Conservation (phyloP, 441 rosid genomes). For the Biscutella auriculata region DNA sequence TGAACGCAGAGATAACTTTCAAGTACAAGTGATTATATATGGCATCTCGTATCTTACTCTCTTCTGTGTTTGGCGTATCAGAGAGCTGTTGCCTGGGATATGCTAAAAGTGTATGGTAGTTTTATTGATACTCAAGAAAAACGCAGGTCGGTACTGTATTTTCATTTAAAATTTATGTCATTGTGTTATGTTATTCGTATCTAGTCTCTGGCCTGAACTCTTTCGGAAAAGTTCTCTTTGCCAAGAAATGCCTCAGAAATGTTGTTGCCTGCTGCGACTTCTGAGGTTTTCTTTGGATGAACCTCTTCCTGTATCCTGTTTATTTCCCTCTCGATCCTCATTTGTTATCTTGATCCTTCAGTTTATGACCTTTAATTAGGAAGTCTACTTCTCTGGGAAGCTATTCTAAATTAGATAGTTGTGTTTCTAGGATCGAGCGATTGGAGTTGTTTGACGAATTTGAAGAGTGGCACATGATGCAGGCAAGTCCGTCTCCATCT, state of each 20-base stretch:
- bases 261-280: background rate
- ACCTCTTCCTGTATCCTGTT: background rate
- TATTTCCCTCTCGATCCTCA: background rate
- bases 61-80: slow-evolving; percentile 24
- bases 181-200: background rate
- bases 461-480: slow-evolving; percentile 99
- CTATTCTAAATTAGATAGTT: slow-evolving; percentile 11
- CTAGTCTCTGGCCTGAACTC: slow-evolving; percentile 1
- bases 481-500: slow-evolving; percentile 46
- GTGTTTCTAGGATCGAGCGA: slow-evolving; percentile 65
- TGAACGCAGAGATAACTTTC: background rate
- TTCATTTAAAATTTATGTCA: background rate
- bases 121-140: slow-evolving; percentile 67
- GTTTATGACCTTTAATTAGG: slow-evolving; percentile 3
- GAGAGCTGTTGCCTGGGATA: slow-evolving; percentile 91
- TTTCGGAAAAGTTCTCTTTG: slow-evolving; percentile 9
- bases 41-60: slow-evolving; percentile 5
- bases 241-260: slow-evolving; percentile 13
- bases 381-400: slow-evolving; percentile 9
- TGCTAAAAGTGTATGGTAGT: slow-evolving; percentile 74
- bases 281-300: background rate
- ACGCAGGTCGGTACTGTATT: slow-evolving; percentile 47
- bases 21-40: background rate
- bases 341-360: background rate
- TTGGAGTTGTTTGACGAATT: slow-evolving; percentile 91